Evolutionary conservation across 352 stramenopile genomes (phyloP).

Genomic region (Globisporangium radiosum): DNA sequence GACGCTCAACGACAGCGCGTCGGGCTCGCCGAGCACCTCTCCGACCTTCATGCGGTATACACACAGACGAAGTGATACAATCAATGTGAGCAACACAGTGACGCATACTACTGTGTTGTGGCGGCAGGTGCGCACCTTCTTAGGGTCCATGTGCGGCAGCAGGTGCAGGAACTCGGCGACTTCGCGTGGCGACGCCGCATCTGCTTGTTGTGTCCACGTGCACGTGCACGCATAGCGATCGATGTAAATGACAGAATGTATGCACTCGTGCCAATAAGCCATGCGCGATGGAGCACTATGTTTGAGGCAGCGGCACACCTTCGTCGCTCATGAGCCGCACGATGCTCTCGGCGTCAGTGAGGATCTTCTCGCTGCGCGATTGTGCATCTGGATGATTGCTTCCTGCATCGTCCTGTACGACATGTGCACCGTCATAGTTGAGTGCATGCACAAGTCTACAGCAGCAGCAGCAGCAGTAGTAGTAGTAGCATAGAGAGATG

Average conservation of each 20-base stretch:
- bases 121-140: constrained; percentile 32
- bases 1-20: constrained; percentile 49
- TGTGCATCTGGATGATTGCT: neutral
- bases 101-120: neutral
- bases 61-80: neutral
- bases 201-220: constrained; percentile 9
- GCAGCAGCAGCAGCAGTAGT: neutral
- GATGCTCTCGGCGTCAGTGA: constrained; percentile 24
- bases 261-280: too few species aligned
- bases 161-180: constrained; percentile 62
- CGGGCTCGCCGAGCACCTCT: constrained; percentile 56
- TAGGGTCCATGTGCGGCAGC: constrained; percentile 55
- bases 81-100: neutral
- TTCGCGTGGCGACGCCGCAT: constrained; percentile 37
- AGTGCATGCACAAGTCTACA: neutral
- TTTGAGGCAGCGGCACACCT: constrained; percentile 17
- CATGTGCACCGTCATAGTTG: neutral
- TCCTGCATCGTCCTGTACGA: neutral
- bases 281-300: too few species aligned
- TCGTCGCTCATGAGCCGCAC: constrained; percentile 39
- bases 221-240: neutral
- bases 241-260: neutral
- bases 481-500: neutral
- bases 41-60: constrained; percentile 29
- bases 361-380: constrained; percentile 2